Evolutionary conservation across 2,329 filamentous ascomycete species (phyloP).

Genomic region (Neonectria magnoliae): DNA sequence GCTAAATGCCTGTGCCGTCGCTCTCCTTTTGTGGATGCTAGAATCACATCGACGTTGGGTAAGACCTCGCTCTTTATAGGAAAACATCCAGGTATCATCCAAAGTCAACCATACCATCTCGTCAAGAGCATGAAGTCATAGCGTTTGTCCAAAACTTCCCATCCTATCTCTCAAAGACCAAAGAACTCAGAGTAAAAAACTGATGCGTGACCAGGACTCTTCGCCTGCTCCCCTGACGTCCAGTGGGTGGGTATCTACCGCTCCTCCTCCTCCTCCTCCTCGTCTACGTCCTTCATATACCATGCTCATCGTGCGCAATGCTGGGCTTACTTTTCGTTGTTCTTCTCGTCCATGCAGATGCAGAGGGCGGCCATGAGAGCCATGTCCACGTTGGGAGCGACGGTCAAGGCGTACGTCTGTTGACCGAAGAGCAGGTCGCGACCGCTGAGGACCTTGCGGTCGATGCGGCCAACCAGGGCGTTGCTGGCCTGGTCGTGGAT

Average conservation of each 20-base stretch:
- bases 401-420: slow-evolving; percentile 72
- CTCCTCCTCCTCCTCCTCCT: slow-evolving; percentile 3
- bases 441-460: slow-evolving; percentile 66
- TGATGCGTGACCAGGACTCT: neutral
- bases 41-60: neutral
- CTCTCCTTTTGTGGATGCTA: neutral
- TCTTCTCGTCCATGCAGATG: slow-evolving; percentile 74
- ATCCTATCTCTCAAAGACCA: neutral
- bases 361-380: slow-evolving; percentile 73
- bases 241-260: slow-evolving; percentile 5
- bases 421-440: slow-evolving; percentile 68
- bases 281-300: neutral
- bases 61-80: neutral
- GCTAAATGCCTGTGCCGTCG: neutral
- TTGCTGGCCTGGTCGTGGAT: slow-evolving; percentile 64
- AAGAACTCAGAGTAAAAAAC: neutral
- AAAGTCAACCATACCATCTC: neutral
- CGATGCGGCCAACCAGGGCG: slow-evolving; percentile 65
- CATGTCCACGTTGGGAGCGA: slow-evolving; percentile 74
- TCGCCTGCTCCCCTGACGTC: neutral
- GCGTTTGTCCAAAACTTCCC: neutral
- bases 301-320: neutral
- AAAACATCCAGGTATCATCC: neutral
- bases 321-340: slow-evolving; percentile 47
- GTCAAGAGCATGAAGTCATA: neutral